These are phyloP conservation scores for Pythium dissotocum DNA, from an alignment of 352 stramenopile genomes.

Conservation along the genomic window DNA sequence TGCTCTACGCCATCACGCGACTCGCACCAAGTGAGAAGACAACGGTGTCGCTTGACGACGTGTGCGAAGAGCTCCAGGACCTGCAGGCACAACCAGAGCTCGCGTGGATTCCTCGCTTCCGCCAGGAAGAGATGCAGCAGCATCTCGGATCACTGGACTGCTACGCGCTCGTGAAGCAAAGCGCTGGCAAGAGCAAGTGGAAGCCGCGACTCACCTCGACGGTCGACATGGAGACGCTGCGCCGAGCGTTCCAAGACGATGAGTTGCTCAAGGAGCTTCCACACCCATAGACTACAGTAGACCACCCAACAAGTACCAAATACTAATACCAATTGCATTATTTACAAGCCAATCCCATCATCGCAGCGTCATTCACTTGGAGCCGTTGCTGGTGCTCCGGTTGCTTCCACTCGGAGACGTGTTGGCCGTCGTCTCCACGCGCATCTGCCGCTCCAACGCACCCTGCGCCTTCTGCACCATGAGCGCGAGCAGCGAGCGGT, in stretches of 20 bases:
- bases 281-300: constrained; percentile 21
- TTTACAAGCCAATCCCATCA: background rate
- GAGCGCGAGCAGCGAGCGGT: constrained; percentile 69
- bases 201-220: constrained; percentile 47
- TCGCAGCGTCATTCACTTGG: background rate
- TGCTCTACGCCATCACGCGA: constrained; percentile 64
- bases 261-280: constrained; percentile 40
- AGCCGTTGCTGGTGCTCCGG: constrained; percentile 1
- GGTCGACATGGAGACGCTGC: constrained; percentile 47
- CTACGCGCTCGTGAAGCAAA: constrained; percentile 62
- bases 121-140: constrained; percentile 57
- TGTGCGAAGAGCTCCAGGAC: constrained; percentile 48
- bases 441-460: constrained; percentile 73
- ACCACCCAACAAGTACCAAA: background rate
- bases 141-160: constrained; percentile 69
- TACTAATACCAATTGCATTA: constrained; percentile 1
- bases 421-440: constrained; percentile 43
- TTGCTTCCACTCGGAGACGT: constrained; percentile 11
- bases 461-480: constrained; percentile 80
- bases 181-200: constrained; percentile 33
- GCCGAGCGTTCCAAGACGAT: constrained; percentile 47
- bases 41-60: constrained; percentile 42
- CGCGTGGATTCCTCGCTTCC: constrained; percentile 61
- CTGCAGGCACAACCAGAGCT: constrained; percentile 38
- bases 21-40: constrained; percentile 41